Percentiles rank a stretch among this genome's conserved stretches.
These are phyloP conservation scores for Mesembryanthemum crystallinum DNA, from an alignment of 148 eudicot species.

Conservation along the genomic window DNA sequence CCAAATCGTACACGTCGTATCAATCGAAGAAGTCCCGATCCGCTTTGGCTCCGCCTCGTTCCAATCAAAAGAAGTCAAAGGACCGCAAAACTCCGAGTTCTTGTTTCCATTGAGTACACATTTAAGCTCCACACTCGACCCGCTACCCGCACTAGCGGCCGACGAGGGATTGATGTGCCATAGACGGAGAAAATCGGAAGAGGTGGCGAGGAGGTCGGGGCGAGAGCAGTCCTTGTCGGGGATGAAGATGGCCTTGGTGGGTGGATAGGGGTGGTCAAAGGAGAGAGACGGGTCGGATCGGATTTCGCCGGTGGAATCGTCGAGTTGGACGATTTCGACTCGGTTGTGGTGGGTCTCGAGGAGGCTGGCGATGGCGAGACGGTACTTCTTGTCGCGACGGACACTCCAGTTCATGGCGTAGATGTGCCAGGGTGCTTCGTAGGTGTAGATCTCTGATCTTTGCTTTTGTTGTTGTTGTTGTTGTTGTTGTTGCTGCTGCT, in stretches of 20 bases:
- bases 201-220: conserved; percentile 73
- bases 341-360: conserved; percentile 70
- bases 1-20: conserved; percentile 95
- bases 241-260: conserved; percentile 77
- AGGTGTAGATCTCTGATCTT: conserved; percentile 88
- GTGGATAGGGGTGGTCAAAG: conserved; percentile 75
- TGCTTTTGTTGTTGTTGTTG: conserved; percentile 42
- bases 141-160: too few species aligned
- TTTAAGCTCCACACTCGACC: conserved; percentile 33
- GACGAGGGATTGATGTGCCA: conserved; percentile 48
- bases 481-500: not conserved
- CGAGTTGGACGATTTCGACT: conserved; percentile 79
- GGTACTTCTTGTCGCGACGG: conserved; percentile 79
- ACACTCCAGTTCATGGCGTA: conserved; percentile 96
- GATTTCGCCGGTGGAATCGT: conserved; percentile 67
- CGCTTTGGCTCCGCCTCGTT: conserved; percentile 75
- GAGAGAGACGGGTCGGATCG: conserved; percentile 53
- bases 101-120: conserved; percentile 56
- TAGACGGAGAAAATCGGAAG: conserved; percentile 74
- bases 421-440: conserved; percentile 94
- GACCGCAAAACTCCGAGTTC: conserved; percentile 77
- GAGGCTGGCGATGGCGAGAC: conserved; percentile 74
- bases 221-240: conserved; percentile 43
- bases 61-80: conserved; percentile 91
- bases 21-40: conserved; percentile 86